phyloP scores from a whole-genome alignment of 140 eudicot genomes.

The Anethum foeniculum region DNA sequence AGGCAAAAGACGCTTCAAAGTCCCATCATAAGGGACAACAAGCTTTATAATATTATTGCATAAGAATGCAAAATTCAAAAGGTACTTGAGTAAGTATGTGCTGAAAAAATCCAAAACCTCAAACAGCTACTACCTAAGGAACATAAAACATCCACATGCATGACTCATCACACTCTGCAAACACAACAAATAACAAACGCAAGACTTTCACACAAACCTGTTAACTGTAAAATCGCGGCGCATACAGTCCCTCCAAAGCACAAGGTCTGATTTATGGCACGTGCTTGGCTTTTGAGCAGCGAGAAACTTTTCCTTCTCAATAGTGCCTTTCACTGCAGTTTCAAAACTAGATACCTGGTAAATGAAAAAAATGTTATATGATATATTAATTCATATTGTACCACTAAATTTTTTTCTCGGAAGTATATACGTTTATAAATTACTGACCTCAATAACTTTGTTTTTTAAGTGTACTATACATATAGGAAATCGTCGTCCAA shows the following conservation, averaged over 20 bases:
- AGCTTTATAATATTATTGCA: not conserved
- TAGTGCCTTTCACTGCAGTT: constrained; percentile 31
- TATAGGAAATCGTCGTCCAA: constrained; percentile 70
- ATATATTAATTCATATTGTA: not conserved
- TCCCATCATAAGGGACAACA: not conserved
- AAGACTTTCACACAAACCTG: constrained; percentile 34
- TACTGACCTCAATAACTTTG: constrained; percentile 62
- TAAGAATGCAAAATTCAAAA: not conserved
- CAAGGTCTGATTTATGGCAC: constrained; percentile 42
- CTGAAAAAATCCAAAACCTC: not conserved
- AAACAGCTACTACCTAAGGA: not conserved
- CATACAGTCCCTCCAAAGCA: constrained; percentile 66
- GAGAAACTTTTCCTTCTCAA: constrained; percentile 25
- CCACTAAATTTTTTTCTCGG: not conserved
- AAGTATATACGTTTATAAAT: constrained; percentile 1
- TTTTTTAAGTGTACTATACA: constrained; percentile 50
- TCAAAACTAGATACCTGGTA: constrained; percentile 79
- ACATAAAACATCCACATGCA: not conserved
- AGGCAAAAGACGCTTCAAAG: not conserved
- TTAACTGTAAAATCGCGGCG: constrained; percentile 84
- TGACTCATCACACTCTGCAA: not conserved
- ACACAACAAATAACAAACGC: not conserved
- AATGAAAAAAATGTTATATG: not conserved
- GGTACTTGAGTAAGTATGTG: not conserved
- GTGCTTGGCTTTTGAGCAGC: constrained; percentile 36